Base-by-base conservation (phyloP, 2,329 filamentous ascomycete genomes). In the Zasmidium cellare region DNA sequence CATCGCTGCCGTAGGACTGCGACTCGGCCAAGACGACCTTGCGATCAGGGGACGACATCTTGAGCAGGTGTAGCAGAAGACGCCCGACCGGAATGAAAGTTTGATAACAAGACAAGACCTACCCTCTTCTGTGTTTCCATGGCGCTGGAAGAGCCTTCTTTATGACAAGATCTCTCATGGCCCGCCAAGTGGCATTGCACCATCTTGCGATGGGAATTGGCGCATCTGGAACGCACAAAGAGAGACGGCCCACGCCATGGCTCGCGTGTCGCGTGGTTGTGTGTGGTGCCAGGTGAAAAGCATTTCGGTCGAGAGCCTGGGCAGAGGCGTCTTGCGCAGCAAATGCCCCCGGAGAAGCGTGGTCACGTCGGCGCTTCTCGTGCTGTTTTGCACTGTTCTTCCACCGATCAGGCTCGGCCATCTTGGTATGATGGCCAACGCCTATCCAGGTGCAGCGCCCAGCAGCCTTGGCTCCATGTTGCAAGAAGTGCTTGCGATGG, bases 1-100 rank as follows among this genome's bases (percentile, higher is more conserved):
- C 56, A 18, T 58, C 59, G 35, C 50, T 56, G 38, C 55, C 31
- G 25, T 28, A 23, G 23, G 51, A 44, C n/a, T 52, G 47, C 41
- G 55, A 31, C 46, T 51, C 47, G 1, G 41, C 41, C 6, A 19
- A 25, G 9, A 45, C 35, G n/a, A 24, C 11, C 55, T 60, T 58
- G n/a, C 55, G 31, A 24, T 58, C 51, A 41, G 57, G n/a, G 28
- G 41, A 46, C 6, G 51, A 46, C 55, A 55, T 57, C 20, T 28
- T 28, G 25, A 28, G 25, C 5, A 28, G 25, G 25, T 28, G n/a
- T n/a, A n/a, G n/a, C n/a, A 31, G 28, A 31, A 7, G 28, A 31
- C 28, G 7, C 7, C 7, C 14, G 28, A 7, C 28, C 7, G 28
- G 14, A 31, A 31, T 14, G 28, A 31, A 31, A 31, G 28, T 31